A percentile compares a stretch with the other conserved stretches of the same genome.
phyloP scores from a whole-genome alignment of 2,329 filamentous ascomycete genomes.

The Sclerotinia minor region DNA sequence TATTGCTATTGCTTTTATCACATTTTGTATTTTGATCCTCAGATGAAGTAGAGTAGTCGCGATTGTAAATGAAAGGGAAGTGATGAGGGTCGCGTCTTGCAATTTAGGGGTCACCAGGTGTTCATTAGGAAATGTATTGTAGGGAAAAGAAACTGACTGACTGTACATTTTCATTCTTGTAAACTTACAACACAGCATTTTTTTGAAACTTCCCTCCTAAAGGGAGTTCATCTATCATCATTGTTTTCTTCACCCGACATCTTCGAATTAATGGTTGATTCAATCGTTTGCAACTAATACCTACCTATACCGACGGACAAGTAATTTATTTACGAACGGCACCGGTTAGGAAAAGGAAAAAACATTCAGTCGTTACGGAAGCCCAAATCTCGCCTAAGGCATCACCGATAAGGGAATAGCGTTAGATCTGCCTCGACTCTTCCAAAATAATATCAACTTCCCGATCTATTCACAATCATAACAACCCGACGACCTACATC shows the following conservation, averaged over 20 bases:
- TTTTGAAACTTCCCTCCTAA: neutral
- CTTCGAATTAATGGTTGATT: neutral
- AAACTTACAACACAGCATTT: neutral
- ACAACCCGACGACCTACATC: constrained; percentile 18
- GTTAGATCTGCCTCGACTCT: constrained; percentile 22
- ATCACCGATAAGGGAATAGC: constrained; percentile 26
- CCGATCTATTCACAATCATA: constrained; percentile 11
- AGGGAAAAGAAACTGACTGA: neutral
- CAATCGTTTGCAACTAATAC: neutral
- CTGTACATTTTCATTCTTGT: neutral
- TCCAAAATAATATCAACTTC: constrained; percentile 22
- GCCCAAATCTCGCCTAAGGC: constrained; percentile 9
- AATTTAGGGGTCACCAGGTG: neutral
- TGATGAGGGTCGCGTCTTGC: constrained; percentile 32
- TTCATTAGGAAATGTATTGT: neutral
- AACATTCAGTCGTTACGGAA: constrained; percentile 7
- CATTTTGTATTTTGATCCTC: constrained; percentile 2
- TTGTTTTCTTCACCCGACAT: neutral
- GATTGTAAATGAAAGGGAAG: constrained; percentile 14
- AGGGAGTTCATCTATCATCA: neutral
- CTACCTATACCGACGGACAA: no score
- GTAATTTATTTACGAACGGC: neutral
- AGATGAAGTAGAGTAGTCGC: constrained; percentile 13
- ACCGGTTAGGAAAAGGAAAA: neutral
- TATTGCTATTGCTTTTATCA: constrained; percentile 1